These are phyloP conservation scores for Fusarium floridanum DNA, from an alignment of 2,329 filamentous ascomycete genomes.

Conservation along the genomic window DNA sequence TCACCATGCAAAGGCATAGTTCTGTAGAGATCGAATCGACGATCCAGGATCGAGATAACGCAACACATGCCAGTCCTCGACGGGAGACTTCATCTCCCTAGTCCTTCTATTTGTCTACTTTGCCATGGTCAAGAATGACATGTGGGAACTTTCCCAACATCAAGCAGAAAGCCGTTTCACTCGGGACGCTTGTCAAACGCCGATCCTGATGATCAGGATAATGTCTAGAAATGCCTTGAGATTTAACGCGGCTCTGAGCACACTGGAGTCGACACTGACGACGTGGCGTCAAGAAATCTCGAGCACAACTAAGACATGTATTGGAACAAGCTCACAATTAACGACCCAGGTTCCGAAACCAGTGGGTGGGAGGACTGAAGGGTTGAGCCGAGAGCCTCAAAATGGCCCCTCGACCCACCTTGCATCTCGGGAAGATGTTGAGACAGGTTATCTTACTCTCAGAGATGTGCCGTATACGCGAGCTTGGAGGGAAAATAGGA, in stretches of 20 bases:
- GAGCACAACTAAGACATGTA: conserved; percentile 38
- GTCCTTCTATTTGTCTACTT: conserved; percentile 13
- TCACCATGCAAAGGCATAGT: neutral
- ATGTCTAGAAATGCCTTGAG: neutral
- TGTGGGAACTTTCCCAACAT: conserved; percentile 29
- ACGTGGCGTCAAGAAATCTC: neutral
- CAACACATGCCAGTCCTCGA: conserved; percentile 41
- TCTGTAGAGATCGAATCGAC: neutral
- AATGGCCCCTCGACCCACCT: conserved; percentile 16
- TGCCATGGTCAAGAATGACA: conserved; percentile 40
- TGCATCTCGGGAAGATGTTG: conserved; percentile 5
- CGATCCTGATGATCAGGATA: conserved; percentile 31
- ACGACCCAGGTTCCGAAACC: conserved; percentile 6
- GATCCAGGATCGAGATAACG: conserved; percentile 14
- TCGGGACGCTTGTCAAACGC: conserved; percentile 1
- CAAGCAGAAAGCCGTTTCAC: neutral
- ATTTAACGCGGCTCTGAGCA: neutral
- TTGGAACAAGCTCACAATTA: conserved; percentile 24
- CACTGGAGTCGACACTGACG: conserved; percentile 1
- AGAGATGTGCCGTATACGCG: neutral
- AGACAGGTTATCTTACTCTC: conserved; percentile 1
- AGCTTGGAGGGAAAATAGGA: neutral
- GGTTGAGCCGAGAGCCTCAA: conserved; percentile 11
- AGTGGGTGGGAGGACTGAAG: neutral
- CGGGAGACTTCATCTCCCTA: neutral